phyloP scores from a whole-genome alignment of 345 rosid species.

The Syzygium jambos region DNA sequence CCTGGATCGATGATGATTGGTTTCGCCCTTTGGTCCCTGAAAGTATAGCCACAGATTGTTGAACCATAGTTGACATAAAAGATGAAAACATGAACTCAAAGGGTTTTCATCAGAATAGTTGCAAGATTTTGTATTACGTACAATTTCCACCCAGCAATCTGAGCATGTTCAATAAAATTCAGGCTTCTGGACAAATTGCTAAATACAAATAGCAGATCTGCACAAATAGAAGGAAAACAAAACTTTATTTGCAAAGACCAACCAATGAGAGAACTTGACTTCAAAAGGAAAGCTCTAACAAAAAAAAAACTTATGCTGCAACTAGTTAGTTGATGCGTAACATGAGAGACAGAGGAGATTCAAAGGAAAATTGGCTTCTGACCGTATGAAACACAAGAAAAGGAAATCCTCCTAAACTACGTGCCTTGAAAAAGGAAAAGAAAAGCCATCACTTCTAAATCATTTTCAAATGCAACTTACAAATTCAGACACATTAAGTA shows the following conservation, averaged over 20 bases:
- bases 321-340: neutral
- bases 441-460: neutral
- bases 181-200: conserved; percentile 55
- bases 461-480: neutral
- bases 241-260: neutral
- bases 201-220: conserved; percentile 69
- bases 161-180: conserved; percentile 75
- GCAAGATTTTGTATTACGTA: conserved; percentile 16
- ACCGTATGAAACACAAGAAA: neutral
- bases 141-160: conserved; percentile 81
- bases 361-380: neutral
- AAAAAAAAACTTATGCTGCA: neutral
- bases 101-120: neutral
- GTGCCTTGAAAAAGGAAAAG: neutral
- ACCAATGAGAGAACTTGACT: neutral
- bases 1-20: conserved; percentile 92
- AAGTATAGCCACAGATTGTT: neutral
- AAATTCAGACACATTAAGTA: neutral
- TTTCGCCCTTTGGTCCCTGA: conserved; percentile 75
- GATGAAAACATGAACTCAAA: neutral
- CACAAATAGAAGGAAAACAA: conserved; percentile 7
- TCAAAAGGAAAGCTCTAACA: neutral
- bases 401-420: neutral
- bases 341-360: neutral
- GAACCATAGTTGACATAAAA: neutral